Percentiles rank a stretch among this genome's conserved stretches.
These are phyloP conservation scores for Pezicula carpinea DNA, from an alignment of 2,329 filamentous ascomycete species.

Conservation along the genomic window DNA sequence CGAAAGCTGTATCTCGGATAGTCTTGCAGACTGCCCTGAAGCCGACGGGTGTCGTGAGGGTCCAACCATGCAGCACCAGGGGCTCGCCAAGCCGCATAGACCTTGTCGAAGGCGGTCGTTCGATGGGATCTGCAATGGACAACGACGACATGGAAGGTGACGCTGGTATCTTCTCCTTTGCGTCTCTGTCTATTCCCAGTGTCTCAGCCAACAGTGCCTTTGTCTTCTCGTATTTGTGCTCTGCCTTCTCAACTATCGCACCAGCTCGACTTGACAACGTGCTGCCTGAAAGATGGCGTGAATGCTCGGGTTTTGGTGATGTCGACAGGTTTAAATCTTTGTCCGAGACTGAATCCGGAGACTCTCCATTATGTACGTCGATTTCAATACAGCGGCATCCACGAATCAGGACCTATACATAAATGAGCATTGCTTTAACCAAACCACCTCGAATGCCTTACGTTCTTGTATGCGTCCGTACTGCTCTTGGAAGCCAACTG, in stretches of 20 bases:
- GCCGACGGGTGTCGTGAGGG: slow-evolving; percentile 76
- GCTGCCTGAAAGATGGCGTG: slow-evolving; percentile 27
- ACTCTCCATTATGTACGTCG: slow-evolving; percentile 82
- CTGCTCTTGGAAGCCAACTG: slow-evolving; percentile 77
- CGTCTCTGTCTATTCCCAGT: not conserved
- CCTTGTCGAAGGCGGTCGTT: slow-evolving; percentile 21
- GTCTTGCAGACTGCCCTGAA: slow-evolving; percentile 84
- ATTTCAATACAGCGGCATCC: slow-evolving; percentile 92
- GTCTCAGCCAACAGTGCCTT: slow-evolving; percentile 16
- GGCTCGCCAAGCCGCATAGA: slow-evolving; percentile 53
- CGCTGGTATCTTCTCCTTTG: slow-evolving; percentile 4
- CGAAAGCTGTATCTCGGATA: slow-evolving; percentile 75
- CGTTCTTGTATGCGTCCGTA: slow-evolving; percentile 72
- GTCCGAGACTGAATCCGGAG: slow-evolving; percentile 25
- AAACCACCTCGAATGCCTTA: slow-evolving; percentile 33
- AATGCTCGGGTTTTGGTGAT: slow-evolving; percentile 36
- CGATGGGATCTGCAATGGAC: slow-evolving; percentile 16
- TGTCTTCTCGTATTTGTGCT: slow-evolving; percentile 21
- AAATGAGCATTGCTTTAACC: slow-evolving; percentile 4
- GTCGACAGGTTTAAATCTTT: slow-evolving; percentile 9
- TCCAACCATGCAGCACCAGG: slow-evolving; percentile 81
- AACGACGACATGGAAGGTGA: slow-evolving; percentile 2
- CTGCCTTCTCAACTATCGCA: slow-evolving; percentile 22
- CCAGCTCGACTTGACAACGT: slow-evolving; percentile 28
- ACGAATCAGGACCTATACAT: slow-evolving; percentile 57